Percentiles rank a stretch among this genome's conserved stretches.
These are phyloP conservation scores for Carex pumila DNA, from an alignment of 176 grass and related monocot species.

Conservation along the genomic window DNA sequence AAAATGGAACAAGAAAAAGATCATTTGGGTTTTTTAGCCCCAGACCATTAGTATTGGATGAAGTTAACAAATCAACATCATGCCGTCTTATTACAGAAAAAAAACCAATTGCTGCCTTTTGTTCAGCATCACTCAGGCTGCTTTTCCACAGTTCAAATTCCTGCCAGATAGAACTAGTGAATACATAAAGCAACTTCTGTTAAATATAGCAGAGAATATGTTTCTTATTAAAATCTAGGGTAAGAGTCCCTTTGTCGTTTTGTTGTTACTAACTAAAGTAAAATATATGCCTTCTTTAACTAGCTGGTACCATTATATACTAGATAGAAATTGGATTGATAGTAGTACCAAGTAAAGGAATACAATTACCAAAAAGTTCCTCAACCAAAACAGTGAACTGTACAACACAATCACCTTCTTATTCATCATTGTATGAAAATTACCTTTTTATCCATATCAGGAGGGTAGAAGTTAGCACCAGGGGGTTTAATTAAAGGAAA, in stretches of 20 bases:
- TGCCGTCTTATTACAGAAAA: slow-evolving; percentile 69
- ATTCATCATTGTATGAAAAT: background rate
- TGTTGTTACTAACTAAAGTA: background rate
- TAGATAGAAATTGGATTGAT: background rate
- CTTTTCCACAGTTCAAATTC: slow-evolving; percentile 91
- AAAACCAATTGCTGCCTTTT: slow-evolving; percentile 72
- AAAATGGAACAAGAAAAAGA: slow-evolving; percentile 79
- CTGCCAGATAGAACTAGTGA: slow-evolving; percentile 32
- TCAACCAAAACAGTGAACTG: background rate
- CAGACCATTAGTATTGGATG: slow-evolving; percentile 11
- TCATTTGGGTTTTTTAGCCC: slow-evolving; percentile 45
- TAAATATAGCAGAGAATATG: background rate
- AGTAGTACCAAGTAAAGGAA: background rate
- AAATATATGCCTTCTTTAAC: background rate
- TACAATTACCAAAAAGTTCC: background rate
- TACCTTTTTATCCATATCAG: slow-evolving; percentile 97
- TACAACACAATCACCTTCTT: background rate
- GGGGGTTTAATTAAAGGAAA: slow-evolving; percentile 79
- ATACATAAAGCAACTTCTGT: slow-evolving; percentile 1
- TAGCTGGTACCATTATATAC: background rate
- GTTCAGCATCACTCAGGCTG: slow-evolving; percentile 41
- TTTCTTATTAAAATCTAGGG: background rate
- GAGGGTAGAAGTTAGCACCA: slow-evolving; percentile 91
- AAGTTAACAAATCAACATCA: slow-evolving; percentile 23
- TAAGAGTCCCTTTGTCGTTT: background rate